Conservation (phyloP, 1,284 basidiomycete species). For the Acaromyces ingoldii region DNA sequence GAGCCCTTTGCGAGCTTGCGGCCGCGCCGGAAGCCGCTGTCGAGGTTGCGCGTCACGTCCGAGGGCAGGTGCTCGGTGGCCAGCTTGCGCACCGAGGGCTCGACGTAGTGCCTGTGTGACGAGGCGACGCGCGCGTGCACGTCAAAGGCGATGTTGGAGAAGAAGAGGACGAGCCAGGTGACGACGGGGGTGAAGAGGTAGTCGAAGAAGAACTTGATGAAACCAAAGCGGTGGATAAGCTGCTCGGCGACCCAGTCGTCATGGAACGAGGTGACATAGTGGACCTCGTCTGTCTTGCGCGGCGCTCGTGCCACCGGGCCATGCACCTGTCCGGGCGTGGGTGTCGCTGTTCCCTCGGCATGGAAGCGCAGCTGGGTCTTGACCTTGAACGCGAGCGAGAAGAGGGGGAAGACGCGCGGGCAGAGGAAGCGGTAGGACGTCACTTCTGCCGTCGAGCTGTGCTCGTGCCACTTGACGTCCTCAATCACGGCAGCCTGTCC, state of each 20-base stretch:
- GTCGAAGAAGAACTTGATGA: conserved; percentile 16
- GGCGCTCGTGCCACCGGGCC: too few species aligned
- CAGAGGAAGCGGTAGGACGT: conserved; percentile 21
- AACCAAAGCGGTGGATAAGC: conserved; percentile 11
- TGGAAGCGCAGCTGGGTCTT: conserved; percentile 18
- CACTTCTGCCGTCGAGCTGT: conserved; percentile 18
- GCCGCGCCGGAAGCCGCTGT: conserved; percentile 1
- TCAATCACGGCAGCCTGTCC: conserved; percentile 20
- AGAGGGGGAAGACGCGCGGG: conserved; percentile 27
- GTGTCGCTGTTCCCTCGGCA: neutral
- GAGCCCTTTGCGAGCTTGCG: neutral
- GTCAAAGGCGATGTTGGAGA: conserved; percentile 22
- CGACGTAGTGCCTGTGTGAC: conserved; percentile 13
- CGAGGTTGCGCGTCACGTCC: neutral
- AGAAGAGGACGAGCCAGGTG: conserved; percentile 19
- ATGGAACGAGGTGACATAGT: conserved; percentile 28
- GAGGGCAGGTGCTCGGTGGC: neutral
- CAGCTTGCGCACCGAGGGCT: neutral
- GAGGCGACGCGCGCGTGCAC: conserved; percentile 15
- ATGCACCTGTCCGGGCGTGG: too few species aligned
- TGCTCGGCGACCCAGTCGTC: conserved; percentile 25
- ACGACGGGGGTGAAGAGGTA: conserved; percentile 17
- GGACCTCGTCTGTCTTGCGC: too few species aligned
- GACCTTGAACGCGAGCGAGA: conserved; percentile 25
- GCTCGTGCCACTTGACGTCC: conserved; percentile 24